phyloP scores from a whole-genome alignment of 768 basidiomycete genomes.

The Trametes meyenii region DNA sequence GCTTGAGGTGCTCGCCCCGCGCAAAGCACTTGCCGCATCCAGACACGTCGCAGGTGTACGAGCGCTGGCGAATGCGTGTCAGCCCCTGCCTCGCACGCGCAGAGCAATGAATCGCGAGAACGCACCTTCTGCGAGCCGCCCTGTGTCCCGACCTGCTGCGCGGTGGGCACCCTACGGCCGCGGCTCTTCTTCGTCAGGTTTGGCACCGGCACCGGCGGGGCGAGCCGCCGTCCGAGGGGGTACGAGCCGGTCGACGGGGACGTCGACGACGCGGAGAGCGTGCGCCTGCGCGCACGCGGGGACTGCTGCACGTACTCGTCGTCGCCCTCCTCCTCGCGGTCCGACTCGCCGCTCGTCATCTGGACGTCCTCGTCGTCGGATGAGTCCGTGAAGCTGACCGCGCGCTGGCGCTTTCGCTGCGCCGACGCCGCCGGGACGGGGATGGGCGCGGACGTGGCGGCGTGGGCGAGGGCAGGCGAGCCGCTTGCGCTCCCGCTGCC shows the following conservation, averaged over 20 bases:
- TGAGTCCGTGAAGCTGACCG: constrained; percentile 23
- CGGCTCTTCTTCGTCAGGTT: constrained; percentile 82
- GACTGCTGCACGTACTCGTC: constrained; percentile 23
- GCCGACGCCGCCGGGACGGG: constrained; percentile 5
- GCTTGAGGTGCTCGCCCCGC: constrained; percentile 86
- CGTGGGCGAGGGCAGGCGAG: constrained; percentile 15
- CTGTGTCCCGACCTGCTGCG: constrained; percentile 31
- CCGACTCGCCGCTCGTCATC: constrained; percentile 20
- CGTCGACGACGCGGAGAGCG: constrained; percentile 9
- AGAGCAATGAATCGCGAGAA: neutral
- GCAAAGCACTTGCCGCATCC: constrained; percentile 90
- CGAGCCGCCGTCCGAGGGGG: constrained; percentile 40
- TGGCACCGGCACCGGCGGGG: constrained; percentile 70
- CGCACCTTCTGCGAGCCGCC: constrained; percentile 33
- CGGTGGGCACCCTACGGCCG: constrained; percentile 73
- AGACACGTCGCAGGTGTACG: constrained; percentile 74
- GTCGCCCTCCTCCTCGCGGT: constrained; percentile 22
- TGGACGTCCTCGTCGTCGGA: constrained; percentile 12
- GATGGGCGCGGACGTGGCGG: constrained; percentile 13
- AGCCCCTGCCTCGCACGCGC: neutral
- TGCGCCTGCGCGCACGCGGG: constrained; percentile 18
- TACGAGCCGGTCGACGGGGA: constrained; percentile 15
- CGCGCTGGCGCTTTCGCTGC: constrained; percentile 20
- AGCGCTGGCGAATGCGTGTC: constrained; percentile 25
- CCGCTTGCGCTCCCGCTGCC: constrained; percentile 11